Percentiles rank a stretch among this genome's conserved stretches.
Conservation (phyloP, 805 yeast genomes). For the Monosporozyma aquatica region DNA sequence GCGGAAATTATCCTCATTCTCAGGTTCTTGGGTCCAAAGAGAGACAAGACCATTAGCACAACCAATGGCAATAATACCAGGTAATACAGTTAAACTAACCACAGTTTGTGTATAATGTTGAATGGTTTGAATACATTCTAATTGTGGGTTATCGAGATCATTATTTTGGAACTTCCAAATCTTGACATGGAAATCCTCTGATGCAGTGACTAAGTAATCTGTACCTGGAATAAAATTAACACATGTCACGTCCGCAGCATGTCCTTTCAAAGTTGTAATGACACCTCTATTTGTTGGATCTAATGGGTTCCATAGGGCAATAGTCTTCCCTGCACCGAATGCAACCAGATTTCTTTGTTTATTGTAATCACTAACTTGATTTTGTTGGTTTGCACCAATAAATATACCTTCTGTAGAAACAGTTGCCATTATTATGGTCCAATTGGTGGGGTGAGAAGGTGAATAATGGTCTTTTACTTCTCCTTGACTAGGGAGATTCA, state of each 20-base stretch:
- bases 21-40: slow-evolving; percentile 37
- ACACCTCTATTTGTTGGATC: slow-evolving; percentile 38
- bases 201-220: slow-evolving; percentile 45
- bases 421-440: neutral
- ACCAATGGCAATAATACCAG: slow-evolving; percentile 45
- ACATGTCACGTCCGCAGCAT: slow-evolving; percentile 53
- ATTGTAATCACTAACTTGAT: slow-evolving; percentile 48
- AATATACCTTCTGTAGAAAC: slow-evolving; percentile 45
- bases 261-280: slow-evolving; percentile 48
- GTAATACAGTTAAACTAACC: slow-evolving; percentile 41
- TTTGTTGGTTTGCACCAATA: slow-evolving; percentile 64
- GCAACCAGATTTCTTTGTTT: slow-evolving; percentile 39
- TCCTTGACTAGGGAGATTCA: too few species aligned
- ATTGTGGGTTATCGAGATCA: slow-evolving; percentile 3
- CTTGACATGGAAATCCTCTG: slow-evolving; percentile 56
- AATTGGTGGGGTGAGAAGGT: neutral
- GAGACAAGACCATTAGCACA: slow-evolving; percentile 51
- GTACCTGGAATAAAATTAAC: slow-evolving; percentile 48
- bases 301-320: slow-evolving; percentile 65
- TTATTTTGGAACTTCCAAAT: slow-evolving; percentile 42
- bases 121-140: slow-evolving; percentile 27
- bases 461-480: neutral
- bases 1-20: slow-evolving; percentile 13
- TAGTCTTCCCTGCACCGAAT: slow-evolving; percentile 57
- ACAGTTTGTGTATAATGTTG: slow-evolving; percentile 43